These are phyloP conservation scores for Nemophila menziesii DNA, from an alignment of 257 asterid species.

Conservation along the genomic window DNA sequence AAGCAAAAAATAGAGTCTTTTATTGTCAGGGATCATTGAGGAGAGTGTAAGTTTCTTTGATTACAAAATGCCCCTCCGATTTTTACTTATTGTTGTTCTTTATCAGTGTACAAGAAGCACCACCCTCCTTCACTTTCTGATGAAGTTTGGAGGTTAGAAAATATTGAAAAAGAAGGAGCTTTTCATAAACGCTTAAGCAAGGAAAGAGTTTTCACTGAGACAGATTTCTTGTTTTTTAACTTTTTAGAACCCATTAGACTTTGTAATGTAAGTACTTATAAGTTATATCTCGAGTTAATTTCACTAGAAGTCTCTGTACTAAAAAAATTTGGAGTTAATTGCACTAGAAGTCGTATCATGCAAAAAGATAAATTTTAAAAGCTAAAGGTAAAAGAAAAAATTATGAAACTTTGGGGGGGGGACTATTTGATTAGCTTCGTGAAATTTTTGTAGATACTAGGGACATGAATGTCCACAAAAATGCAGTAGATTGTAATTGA, in stretches of 20 bases:
- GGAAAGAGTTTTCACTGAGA: conserved; percentile 54
- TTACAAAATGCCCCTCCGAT: background rate
- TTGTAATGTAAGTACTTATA: conserved; percentile 43
- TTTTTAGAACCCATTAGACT: conserved; percentile 55
- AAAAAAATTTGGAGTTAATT: too few relatives aligned
- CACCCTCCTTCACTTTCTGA: conserved; percentile 81
- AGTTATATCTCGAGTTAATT: too few relatives aligned
- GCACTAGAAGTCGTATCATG: too few relatives aligned
- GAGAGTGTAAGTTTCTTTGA: conserved; percentile 52
- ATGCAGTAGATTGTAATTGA: conserved; percentile 76
- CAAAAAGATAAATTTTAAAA: too few relatives aligned
- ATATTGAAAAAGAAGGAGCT: conserved; percentile 87
- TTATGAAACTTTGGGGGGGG: background rate
- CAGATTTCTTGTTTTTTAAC: conserved; percentile 56
- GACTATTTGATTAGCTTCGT: background rate
- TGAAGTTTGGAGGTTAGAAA: conserved; percentile 89
- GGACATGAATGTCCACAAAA: conserved; percentile 76
- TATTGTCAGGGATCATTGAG: conserved; percentile 80
- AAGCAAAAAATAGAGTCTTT: conserved; percentile 84
- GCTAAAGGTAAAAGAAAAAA: too few relatives aligned
- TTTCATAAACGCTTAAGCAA: conserved; percentile 71
- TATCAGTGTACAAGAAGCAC: conserved; percentile 89
- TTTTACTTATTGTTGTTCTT: background rate
- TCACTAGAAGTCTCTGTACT: background rate
- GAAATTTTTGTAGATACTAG: conserved; percentile 54